Base-by-base conservation (phyloP, 2,329 filamentous ascomycete genomes). In the Hymenoscyphus albidus region DNA sequence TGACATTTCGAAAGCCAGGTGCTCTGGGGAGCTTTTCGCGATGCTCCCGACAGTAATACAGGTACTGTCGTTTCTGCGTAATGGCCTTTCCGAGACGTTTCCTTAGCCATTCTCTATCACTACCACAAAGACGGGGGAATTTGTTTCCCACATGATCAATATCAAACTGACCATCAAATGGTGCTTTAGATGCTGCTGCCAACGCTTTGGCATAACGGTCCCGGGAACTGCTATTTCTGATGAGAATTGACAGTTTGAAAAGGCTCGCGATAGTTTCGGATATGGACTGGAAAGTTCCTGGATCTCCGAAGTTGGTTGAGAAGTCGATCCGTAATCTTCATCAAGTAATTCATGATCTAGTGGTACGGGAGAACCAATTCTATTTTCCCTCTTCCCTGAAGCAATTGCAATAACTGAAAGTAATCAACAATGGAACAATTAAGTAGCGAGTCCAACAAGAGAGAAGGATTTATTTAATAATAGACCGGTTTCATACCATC, bases 21-120 rank as follows among this genome's bases (percentile, higher is more conserved):
- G 22, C 44, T 18, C 10, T 22, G 44, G 44, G 22, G n/a, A 51
- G 44, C 44, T 65, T 70, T 9, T 63, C 62, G 40, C 64, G 62
- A 40, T 74, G 72, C 2, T 74, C 69, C 9, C 67, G 59, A 54
- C 68, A 68, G 59, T 74, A 75, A 4, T 65, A 63, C 35, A 74
- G 61, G 48, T 71, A 74, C 16, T 73, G 70, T 58, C 74, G 60
- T n/a, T 71, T 65, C 58, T 70, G 67, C 2, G 74, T 66, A 44
- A 73, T 74, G 2, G 71, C 67, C 27, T 65, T 68, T 2, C 74
- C 74, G 0, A 75, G 63, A 10, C 73, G 64, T 5, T 51, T 54
- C 5, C 64, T 54, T 4, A 73, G 61, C 66, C 65, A 69, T n/a
- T 56, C 35, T n/a, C 62, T 61, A 13, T 48, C 35, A 27, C 54